Conservation (phyloP, 2,329 filamentous ascomycete species). For the Emmonsiellopsis sp. region DNA sequence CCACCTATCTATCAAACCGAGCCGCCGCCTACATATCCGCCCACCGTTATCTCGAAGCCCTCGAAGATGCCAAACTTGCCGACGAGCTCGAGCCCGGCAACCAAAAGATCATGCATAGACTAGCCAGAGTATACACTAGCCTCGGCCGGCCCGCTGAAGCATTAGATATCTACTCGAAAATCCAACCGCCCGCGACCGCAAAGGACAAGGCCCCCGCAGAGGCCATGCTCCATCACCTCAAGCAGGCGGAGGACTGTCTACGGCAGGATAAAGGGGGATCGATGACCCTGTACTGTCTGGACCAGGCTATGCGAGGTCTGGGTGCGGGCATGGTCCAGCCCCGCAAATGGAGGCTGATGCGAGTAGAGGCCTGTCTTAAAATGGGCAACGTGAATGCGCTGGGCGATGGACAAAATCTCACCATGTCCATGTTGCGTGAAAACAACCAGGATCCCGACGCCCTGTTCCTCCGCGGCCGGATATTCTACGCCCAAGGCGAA, state of each 20-base stretch:
- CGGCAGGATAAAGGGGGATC: slow-evolving; percentile 69
- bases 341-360: slow-evolving; percentile 88
- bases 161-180: slow-evolving; percentile 68
- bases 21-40: slow-evolving; percentile 91
- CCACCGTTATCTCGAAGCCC: slow-evolving; percentile 64
- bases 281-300: slow-evolving; percentile 85
- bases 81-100: slow-evolving; percentile 78
- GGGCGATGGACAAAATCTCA: slow-evolving; percentile 85
- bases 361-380: slow-evolving; percentile 82
- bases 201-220: slow-evolving; percentile 79
- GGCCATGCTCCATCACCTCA: slow-evolving; percentile 75
- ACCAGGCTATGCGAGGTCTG: slow-evolving; percentile 77
- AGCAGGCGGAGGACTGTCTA: slow-evolving; percentile 69
- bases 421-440: slow-evolving; percentile 73
- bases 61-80: slow-evolving; percentile 78
- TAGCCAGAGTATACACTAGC: slow-evolving; percentile 82
- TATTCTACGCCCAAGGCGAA: slow-evolving; percentile 83
- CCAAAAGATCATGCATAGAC: slow-evolving; percentile 75
- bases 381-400: slow-evolving; percentile 85
- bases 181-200: slow-evolving; percentile 68
- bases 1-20: slow-evolving; percentile 89
- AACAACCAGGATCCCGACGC: slow-evolving; percentile 94
- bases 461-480: slow-evolving; percentile 76
- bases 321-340: slow-evolving; percentile 69
- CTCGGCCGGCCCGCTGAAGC: slow-evolving; percentile 83